Conservation (phyloP, 2,329 filamentous ascomycete species). For the Meredithiella fracta region DNA sequence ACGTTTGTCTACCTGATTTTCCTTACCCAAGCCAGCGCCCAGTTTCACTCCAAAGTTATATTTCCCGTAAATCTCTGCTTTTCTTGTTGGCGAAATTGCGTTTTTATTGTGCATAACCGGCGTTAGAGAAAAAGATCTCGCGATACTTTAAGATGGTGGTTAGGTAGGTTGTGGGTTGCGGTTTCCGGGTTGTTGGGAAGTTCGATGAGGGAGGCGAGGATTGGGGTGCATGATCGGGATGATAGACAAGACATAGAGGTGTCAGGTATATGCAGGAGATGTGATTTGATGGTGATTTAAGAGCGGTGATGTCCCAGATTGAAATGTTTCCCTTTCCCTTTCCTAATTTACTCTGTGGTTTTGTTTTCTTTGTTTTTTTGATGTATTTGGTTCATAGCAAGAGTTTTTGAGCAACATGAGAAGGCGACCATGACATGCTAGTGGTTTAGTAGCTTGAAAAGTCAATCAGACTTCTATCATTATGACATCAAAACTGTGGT, state of each 20-base stretch:
- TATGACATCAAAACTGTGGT: too few species aligned
- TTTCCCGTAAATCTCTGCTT: not conserved
- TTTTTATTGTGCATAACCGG: too few species aligned
- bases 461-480: too few species aligned
- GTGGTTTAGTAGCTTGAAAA: too few species aligned
- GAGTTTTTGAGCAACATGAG: too few species aligned
- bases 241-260: not conserved
- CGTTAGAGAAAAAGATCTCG: not conserved
- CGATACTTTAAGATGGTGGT: not conserved
- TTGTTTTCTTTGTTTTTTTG: too few species aligned
- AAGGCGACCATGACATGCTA: too few species aligned
- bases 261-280: not conserved
- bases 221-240: not conserved
- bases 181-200: not conserved
- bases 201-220: not conserved
- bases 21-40: not conserved
- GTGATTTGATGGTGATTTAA: not conserved
- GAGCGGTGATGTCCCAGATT: not conserved
- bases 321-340: not conserved
- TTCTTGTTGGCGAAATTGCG: not conserved
- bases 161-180: not conserved
- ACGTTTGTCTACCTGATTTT: not conserved
- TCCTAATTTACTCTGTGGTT: too few species aligned
- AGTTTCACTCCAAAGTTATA: not conserved
- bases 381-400: too few species aligned